Base-by-base conservation (phyloP, 2,329 filamentous ascomycete species). In the Hypoxylon sp. region DNA sequence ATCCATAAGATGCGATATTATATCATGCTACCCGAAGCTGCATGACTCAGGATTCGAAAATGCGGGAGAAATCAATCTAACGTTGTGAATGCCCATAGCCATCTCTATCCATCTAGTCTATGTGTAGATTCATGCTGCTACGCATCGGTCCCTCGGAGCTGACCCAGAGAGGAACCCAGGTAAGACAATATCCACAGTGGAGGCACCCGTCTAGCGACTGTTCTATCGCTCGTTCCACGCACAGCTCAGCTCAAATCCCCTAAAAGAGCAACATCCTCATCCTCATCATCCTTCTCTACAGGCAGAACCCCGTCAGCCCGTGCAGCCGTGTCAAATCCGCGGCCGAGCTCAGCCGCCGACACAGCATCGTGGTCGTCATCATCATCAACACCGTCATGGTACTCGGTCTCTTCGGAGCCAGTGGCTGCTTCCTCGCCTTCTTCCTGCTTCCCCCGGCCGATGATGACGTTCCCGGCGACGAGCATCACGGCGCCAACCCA, bases 381-480 rank as follows among this genome's bases (percentile, higher is more conserved):
- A 30, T 32, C 20, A 16, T 30, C 44, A 2, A 50, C 46, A 8
- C 56, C 62, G 26, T 55, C 45, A 6, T 44, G 46, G 8, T 20
- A 49, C n/a, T 58, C 64, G 2, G 26, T 33, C 2, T 30, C 51
- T 1, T 54, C 50, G 0, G 40, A 2, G 1, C 18, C 3, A 16
- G 20, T 26, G 0, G 5, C 22, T 11, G 42, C 5, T 18, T 51
- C 55, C 1, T n/a, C 26, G 0, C 26, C 38, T 16, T 61, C 54
- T n/a, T 59, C 66, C 30, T 71, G 73, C n/a, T 73, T 73, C 51
- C 92, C 87, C 58, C 86, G 82, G 2, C 92, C 91, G 68, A 94
- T 91, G 63, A 95, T 89, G 44, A 95, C 91, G 69, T 92, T 93
- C 2, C 92, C 92, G 0, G 85, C 89, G 1, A 94, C 89, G 8